A percentile compares a stretch with the other conserved stretches of the same genome.
Conservation (phyloP, 2,329 filamentous ascomycete species). For the Cryphonectria parasitica region DNA sequence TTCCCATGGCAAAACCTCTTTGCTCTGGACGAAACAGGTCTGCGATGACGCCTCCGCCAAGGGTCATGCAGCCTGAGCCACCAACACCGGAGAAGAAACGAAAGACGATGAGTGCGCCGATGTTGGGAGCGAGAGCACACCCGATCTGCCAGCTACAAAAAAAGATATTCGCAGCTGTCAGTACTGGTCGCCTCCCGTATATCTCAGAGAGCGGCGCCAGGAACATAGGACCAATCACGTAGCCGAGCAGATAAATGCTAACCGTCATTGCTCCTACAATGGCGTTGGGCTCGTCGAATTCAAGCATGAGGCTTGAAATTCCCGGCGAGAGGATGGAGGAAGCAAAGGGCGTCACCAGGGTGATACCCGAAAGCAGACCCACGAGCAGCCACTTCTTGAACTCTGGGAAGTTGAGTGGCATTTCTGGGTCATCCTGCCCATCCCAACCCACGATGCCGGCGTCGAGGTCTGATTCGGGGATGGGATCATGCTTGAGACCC, state of each 20-base stretch:
- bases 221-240: conserved; percentile 60
- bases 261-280: conserved; percentile 58
- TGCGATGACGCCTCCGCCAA: conserved; percentile 58
- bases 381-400: conserved; percentile 63
- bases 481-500: conserved; percentile 39
- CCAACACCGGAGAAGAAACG: conserved; percentile 63
- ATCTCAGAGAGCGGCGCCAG: conserved; percentile 65
- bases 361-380: conserved; percentile 60
- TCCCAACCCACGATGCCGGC: conserved; percentile 65
- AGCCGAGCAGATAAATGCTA: conserved; percentile 65
- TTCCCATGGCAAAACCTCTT: conserved; percentile 52
- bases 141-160: conserved; percentile 68
- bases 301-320: conserved; percentile 46
- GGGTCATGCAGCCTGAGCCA: conserved; percentile 57
- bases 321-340: conserved; percentile 63
- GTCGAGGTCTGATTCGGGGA: conserved; percentile 56
- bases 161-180: conserved; percentile 59
- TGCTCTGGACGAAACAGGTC: conserved; percentile 56
- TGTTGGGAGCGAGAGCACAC: conserved; percentile 61
- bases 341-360: conserved; percentile 67
- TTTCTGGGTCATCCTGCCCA: conserved; percentile 57
- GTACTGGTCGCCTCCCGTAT: conserved; percentile 63
- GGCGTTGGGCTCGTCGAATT: conserved; percentile 48
- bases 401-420: conserved; percentile 61
- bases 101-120: conserved; percentile 61